phyloP scores from a whole-genome alignment of 805 yeast genomes.

The Metschnikowia colocasiae region DNA sequence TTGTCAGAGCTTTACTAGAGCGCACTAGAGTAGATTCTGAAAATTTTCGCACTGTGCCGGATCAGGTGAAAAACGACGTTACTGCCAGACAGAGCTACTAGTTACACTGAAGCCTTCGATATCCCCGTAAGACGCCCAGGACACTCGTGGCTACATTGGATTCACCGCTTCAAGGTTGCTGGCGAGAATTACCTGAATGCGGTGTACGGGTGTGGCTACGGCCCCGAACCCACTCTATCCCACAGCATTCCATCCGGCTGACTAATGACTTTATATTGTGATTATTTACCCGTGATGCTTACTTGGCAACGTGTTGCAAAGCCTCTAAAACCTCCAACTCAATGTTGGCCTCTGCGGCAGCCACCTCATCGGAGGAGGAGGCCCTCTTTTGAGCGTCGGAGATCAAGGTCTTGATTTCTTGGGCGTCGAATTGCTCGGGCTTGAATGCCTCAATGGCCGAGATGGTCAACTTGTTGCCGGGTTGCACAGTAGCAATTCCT shows the following conservation, averaged over 20 bases:
- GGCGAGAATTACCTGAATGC: no score
- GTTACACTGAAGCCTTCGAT: no score
- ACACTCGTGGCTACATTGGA: no score
- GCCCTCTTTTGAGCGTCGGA: slow-evolving; percentile 94
- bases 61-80: not conserved
- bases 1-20: not conserved
- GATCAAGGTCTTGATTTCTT: slow-evolving; percentile 72
- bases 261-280: slow-evolving; percentile 5
- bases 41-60: slow-evolving; percentile 16
- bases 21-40: slow-evolving; percentile 5
- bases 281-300: slow-evolving; percentile 18
- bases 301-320: slow-evolving; percentile 76
- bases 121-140: no score
- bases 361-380: slow-evolving; percentile 76
- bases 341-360: slow-evolving; percentile 91
- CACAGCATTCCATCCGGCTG: not conserved
- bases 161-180: no score
- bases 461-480: slow-evolving; percentile 85
- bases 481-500: slow-evolving; percentile 94
- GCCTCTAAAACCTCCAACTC: slow-evolving; percentile 97
- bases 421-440: slow-evolving; percentile 78
- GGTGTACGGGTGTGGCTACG: no score
- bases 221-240: not conserved
- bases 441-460: slow-evolving; percentile 95
- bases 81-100: no score